Base-by-base conservation (phyloP, 495 filamentous ascomycete species). In the Daldinia concentrica region DNA sequence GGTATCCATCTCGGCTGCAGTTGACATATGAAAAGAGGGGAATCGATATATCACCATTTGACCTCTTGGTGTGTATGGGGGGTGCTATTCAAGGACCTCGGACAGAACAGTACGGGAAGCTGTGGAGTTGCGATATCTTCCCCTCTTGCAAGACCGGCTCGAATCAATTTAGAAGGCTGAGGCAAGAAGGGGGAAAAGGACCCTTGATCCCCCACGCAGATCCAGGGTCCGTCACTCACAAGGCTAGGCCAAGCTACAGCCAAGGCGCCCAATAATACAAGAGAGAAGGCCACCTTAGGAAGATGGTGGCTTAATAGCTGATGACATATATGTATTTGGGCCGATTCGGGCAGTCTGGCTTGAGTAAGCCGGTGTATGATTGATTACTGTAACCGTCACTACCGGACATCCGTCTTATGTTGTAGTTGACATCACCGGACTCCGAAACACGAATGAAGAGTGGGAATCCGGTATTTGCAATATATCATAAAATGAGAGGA, bases 311-410 rank as follows among this genome's bases (percentile, higher is more conserved):
- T 74, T 48, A 58, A 61, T 36, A 67, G 71, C 58, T 66, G 67
- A 70, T 66, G 39, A 22, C 65, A 66, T 60, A 52, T 26, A 19
- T 58, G 30, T 57, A 36, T 8, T 55, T 24, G 26, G 29, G 37
- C 63, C 58, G 58, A 59, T 70, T 48, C 58, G 66, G 67, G 71
- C 66, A 70, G 66, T 55, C 62, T 60, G 36, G 34, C 66, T 66
- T 70, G 58, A 74, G 71, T 74, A 74, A 74, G 71, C 67, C 71
- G 66, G 58, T 52, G 43, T 59, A 39, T 70, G 71, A 74, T 52
- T 70, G 71, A 74, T 74, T 74, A 74, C 71, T 74, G 59, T 74
- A 70, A 58, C 39, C 37, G 70, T 68, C 26, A 17, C 55, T 29
- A 22, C 24, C 70, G 70, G 70, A 73, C 62, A 39, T 73, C 70